Conservation (phyloP, 2,329 filamentous ascomycete species). For the Penicillium sp. region DNA sequence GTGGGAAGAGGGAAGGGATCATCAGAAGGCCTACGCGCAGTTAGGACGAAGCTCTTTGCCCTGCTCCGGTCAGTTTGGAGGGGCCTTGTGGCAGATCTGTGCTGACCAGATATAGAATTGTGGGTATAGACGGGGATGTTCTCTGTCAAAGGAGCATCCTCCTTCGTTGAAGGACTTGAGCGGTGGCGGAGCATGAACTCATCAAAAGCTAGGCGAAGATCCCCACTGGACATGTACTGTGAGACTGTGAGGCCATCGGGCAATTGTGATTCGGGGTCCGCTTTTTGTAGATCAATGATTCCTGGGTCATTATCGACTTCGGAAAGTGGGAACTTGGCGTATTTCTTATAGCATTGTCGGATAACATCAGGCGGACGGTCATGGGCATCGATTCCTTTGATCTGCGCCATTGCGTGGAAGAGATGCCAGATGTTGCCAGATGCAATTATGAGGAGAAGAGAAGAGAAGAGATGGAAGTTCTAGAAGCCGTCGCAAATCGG, state of each 20-base stretch:
- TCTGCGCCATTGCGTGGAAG: constrained; percentile 36
- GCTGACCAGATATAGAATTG: constrained; percentile 42
- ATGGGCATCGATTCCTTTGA: constrained; percentile 68
- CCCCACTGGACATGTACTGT: constrained; percentile 33
- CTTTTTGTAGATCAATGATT: constrained; percentile 59
- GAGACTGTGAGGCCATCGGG: constrained; percentile 32
- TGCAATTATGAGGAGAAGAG: too few relatives aligned
- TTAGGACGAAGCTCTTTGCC: constrained; percentile 25
- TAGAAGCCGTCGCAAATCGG: too few relatives aligned
- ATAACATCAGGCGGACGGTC: constrained; percentile 75
- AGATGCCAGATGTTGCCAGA: too few relatives aligned
- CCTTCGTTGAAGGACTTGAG: constrained; percentile 3
- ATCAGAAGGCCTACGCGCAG: constrained; percentile 72
- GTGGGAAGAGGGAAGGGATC: constrained; percentile 74
- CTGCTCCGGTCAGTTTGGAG: constrained; percentile 12
- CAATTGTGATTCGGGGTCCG: constrained; percentile 37
- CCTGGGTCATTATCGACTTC: constrained; percentile 59
- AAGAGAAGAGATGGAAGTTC: too few relatives aligned
- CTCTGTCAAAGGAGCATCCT: constrained; percentile 23
- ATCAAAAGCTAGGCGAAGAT: constrained; percentile 37
- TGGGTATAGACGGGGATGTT: constrained; percentile 43
- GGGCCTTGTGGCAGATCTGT: constrained; percentile 11
- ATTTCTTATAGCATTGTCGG: constrained; percentile 74
- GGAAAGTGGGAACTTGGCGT: constrained; percentile 63
- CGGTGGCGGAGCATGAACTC: constrained; percentile 30